A percentile compares a stretch with the other conserved stretches of the same genome.
These are phyloP conservation scores for Penicillium sp. DNA, from an alignment of 2,329 filamentous ascomycete genomes.

Conservation along the genomic window DNA sequence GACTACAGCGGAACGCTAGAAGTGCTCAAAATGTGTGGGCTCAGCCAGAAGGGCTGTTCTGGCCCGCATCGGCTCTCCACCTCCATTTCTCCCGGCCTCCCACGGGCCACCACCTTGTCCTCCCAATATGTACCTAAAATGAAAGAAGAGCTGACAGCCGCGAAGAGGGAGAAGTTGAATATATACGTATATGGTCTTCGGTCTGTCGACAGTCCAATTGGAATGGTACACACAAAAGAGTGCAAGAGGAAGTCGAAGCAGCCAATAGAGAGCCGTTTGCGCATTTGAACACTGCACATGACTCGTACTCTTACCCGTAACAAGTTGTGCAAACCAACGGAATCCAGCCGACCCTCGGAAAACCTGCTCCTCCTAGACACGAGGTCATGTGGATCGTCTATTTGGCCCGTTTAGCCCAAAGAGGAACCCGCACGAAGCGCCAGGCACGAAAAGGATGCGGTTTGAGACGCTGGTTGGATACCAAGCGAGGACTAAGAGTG, in stretches of 20 bases:
- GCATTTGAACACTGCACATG: neutral
- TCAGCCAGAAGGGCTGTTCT: neutral
- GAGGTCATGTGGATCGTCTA: constrained; percentile 19
- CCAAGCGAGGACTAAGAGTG: neutral
- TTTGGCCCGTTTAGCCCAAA: constrained; percentile 1
- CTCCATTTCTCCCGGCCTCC: neutral
- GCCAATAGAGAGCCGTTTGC: neutral
- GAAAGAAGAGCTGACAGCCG: neutral
- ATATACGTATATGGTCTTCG: neutral
- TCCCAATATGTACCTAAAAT: neutral
- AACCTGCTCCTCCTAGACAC: constrained; percentile 17
- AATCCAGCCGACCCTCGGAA: constrained; percentile 9
- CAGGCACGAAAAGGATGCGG: constrained; percentile 5
- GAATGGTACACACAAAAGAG: neutral
- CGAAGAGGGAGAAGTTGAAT: neutral
- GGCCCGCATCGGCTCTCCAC: neutral
- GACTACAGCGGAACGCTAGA: neutral
- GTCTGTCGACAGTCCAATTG: neutral
- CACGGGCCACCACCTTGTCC: neutral
- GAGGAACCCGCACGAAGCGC: constrained; percentile 15
- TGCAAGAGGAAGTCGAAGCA: neutral
- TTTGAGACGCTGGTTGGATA: neutral
- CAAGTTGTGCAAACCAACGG: neutral
- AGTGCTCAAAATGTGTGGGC: neutral
- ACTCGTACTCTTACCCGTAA: neutral